Evolutionary conservation across 257 asterid genomes (phyloP).

Genomic region (Cynanchum wilfordii): DNA sequence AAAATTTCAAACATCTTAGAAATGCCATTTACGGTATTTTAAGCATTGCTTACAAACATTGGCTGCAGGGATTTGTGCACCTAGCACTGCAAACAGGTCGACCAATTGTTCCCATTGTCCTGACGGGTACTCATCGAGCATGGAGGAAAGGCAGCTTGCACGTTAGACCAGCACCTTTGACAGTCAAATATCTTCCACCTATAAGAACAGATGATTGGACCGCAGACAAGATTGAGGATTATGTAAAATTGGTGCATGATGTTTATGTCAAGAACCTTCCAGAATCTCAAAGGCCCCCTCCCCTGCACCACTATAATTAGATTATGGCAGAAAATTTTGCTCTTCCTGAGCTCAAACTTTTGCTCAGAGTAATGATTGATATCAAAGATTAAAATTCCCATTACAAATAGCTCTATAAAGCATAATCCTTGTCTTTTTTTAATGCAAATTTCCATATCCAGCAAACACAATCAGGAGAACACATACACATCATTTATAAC

Average conservation of each 20-base stretch:
- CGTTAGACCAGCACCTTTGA: constrained; percentile 38
- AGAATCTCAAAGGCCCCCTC: constrained; percentile 33
- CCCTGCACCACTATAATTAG: too few relatives aligned
- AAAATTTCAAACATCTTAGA: background rate
- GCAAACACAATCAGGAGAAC: background rate
- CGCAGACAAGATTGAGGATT: constrained; percentile 32
- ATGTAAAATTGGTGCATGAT: constrained; percentile 34
- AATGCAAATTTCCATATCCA: background rate
- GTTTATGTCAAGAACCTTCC: constrained; percentile 40
- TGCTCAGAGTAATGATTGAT: background rate
- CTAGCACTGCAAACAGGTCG: constrained; percentile 41
- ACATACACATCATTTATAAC: background rate
- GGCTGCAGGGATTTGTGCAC: constrained; percentile 44
- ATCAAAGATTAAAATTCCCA: background rate
- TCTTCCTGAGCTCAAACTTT: background rate
- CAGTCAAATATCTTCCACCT: constrained; percentile 41
- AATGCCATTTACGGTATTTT: background rate
- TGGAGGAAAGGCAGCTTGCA: constrained; percentile 50
- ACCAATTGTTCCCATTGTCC: constrained; percentile 39
- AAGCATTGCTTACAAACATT: background rate
- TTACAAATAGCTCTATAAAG: too few relatives aligned
- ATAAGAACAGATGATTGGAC: constrained; percentile 42
- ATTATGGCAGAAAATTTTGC: background rate
- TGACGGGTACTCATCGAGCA: constrained; percentile 39
- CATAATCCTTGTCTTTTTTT: too few relatives aligned